Conservation (phyloP, 345 rosid species). For the Corymbia maculata region DNA sequence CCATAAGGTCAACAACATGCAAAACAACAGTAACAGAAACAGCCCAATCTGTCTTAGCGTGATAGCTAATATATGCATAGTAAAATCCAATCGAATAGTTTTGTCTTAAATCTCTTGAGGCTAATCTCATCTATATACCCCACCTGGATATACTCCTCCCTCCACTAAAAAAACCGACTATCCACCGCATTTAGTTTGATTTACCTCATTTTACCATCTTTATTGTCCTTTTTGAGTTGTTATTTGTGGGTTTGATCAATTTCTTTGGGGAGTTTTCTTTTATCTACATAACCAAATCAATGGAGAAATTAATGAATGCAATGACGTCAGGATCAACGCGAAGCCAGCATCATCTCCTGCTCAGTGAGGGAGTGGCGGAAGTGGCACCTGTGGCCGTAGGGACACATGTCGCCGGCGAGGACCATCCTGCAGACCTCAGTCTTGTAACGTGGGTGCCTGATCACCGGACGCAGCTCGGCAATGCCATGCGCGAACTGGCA, state of each 20-base stretch:
- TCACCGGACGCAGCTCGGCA: conserved; percentile 74
- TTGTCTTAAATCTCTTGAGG: not conserved
- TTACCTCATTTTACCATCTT: not conserved
- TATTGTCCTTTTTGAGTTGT: not conserved
- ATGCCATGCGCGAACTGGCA: conserved; percentile 94
- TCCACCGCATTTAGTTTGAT: not conserved
- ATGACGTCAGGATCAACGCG: conserved; percentile 3
- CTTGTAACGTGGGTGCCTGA: conserved; percentile 89
- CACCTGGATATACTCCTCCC: not conserved
- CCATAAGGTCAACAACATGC: not conserved
- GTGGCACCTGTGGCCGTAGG: conserved; percentile 93
- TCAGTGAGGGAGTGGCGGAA: conserved; percentile 88
- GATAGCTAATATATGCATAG: not conserved
- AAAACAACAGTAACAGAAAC: not conserved
- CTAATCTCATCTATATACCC: not conserved
- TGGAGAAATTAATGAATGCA: not conserved
- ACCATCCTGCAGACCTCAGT: conserved; percentile 82
- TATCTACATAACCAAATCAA: not conserved
- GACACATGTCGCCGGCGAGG: conserved; percentile 56
- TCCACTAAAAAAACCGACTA: not conserved
- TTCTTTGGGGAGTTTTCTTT: not conserved
- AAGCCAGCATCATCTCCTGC: conserved; percentile 36
- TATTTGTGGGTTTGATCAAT: not conserved
- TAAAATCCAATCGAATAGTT: not conserved
- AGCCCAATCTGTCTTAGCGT: not conserved